These are phyloP conservation scores for Volvox carteri DNA, from an alignment of 163 green algal genomes.

Conservation along the genomic window DNA sequence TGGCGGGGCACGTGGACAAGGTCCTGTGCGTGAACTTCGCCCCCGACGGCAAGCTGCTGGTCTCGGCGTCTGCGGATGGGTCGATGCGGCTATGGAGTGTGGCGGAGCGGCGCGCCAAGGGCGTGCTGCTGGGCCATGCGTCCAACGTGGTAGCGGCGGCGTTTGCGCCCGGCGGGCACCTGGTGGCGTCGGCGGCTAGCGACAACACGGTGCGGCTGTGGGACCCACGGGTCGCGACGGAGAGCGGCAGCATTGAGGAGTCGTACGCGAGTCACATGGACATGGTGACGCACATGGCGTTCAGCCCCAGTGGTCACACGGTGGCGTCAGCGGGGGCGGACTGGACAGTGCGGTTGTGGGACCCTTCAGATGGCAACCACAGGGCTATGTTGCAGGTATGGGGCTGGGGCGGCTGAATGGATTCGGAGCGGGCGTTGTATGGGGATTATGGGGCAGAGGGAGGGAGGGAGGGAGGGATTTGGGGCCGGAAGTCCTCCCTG, in stretches of 20 bases:
- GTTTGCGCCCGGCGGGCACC: slow-evolving; percentile 3
- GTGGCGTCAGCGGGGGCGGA: slow-evolving; percentile 38
- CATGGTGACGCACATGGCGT: slow-evolving; percentile 40
- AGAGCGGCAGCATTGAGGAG: slow-evolving; percentile 34
- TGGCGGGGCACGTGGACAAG: slow-evolving; percentile 44
- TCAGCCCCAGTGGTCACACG: slow-evolving; percentile 42
- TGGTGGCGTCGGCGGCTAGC: slow-evolving; percentile 44
- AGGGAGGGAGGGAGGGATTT: too few species aligned
- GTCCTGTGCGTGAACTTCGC: slow-evolving; percentile 29
- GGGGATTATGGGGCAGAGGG: not conserved
- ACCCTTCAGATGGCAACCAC: slow-evolving; percentile 49
- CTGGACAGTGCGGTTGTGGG: slow-evolving; percentile 55
- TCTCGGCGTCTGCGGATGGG: slow-evolving; percentile 38
- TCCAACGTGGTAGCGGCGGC: slow-evolving; percentile 31
- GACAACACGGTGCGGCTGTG: slow-evolving; percentile 54
- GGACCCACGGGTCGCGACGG: slow-evolving; percentile 36
- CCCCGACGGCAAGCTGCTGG: slow-evolving; percentile 26
- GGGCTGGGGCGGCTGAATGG: not conserved
- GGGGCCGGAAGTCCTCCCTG: too few species aligned
- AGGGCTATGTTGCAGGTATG: slow-evolving; percentile 26
- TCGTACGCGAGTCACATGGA: slow-evolving; percentile 35
- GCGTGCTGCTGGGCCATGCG: slow-evolving; percentile 48
- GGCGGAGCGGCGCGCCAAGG: not conserved
- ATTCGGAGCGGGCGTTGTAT: not conserved
- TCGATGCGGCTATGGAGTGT: slow-evolving; percentile 42